Evolutionary conservation across 345 rosid species (phyloP).

Genomic region (Arabidopsis thaliana): TAIR10.1 NC_003070.9:1234501-1235000

Average conservation of each 20-base stretch:
- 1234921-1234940: neutral
- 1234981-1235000: slow-evolving; percentile 48
- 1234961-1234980: neutral
- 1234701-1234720: slow-evolving; percentile 65
- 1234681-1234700: slow-evolving; percentile 68
- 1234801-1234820: neutral
- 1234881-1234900: slow-evolving; percentile 17
- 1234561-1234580: neutral
- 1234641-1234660: slow-evolving; percentile 61
- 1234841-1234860: neutral
- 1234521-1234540: neutral
- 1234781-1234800: neutral
- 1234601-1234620: slow-evolving; percentile 74
- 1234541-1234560: neutral
- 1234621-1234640: slow-evolving; percentile 65
- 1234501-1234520: slow-evolving; percentile 49
- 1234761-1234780: slow-evolving; percentile 32
- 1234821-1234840: neutral
- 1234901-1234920: neutral
- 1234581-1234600: neutral
- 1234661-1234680: slow-evolving; percentile 68
- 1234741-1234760: slow-evolving; percentile 59
- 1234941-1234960: neutral
- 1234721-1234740: slow-evolving; percentile 58
- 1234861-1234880: neutral